A percentile compares a stretch with the other conserved stretches of the same genome.
These are phyloP conservation scores for Sechiopsis laciniata DNA, from an alignment of 306 rosid species.

Conservation along the genomic window DNA sequence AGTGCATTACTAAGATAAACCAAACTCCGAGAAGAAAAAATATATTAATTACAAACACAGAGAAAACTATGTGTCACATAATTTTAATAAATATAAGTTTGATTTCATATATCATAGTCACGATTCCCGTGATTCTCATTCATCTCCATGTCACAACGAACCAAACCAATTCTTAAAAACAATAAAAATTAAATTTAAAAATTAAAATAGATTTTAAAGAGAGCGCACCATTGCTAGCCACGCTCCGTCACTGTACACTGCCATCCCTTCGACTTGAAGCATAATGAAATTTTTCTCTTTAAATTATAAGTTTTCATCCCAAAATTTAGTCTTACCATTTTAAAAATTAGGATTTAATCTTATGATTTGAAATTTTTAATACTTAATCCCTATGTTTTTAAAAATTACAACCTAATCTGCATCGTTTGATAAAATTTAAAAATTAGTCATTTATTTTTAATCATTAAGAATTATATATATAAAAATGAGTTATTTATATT, in stretches of 20 bases:
- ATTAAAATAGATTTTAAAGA: background rate
- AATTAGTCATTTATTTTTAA: too few species aligned
- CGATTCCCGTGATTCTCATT: slow-evolving; percentile 61
- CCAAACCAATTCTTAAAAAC: slow-evolving; percentile 25
- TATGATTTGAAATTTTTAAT: too few species aligned
- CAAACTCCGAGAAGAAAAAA: background rate
- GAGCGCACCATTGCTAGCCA: slow-evolving; percentile 23
- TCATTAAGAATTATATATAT: too few species aligned
- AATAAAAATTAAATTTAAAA: too few species aligned
- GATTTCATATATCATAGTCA: slow-evolving; percentile 31
- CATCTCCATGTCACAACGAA: slow-evolving; percentile 35
- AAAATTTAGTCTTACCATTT: too few species aligned
- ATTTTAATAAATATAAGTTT: slow-evolving; percentile 1
- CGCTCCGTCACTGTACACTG: slow-evolving; percentile 32
- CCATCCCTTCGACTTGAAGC: slow-evolving; percentile 47
- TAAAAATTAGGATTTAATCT: too few species aligned
- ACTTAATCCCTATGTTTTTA: too few species aligned
- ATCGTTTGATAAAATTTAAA: too few species aligned
- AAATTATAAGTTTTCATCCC: too few species aligned
- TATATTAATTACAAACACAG: background rate
- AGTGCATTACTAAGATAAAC: background rate
- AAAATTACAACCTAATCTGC: too few species aligned
- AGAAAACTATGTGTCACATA: background rate
- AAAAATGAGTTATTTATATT: too few species aligned
- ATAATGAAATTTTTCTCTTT: background rate